Percentiles rank a stretch among this genome's conserved stretches.
phyloP scores from a whole-genome alignment of 139 green algal genomes.

The Raphidocelis subcapitata region DNA sequence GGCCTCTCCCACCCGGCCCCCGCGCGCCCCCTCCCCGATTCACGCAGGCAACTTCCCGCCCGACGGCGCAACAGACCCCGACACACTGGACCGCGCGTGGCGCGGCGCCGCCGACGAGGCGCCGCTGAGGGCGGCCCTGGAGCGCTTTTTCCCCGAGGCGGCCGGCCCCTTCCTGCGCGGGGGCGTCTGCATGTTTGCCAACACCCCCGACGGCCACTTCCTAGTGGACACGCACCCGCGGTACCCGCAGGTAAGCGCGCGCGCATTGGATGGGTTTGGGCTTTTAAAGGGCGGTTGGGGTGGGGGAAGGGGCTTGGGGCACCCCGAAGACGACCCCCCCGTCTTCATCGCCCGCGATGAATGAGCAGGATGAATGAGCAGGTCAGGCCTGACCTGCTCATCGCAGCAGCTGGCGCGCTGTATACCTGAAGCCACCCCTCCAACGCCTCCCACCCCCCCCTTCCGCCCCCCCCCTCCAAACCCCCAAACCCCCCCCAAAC shows the following conservation, averaged over 20 bases:
- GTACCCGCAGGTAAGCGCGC: slow-evolving; percentile 68
- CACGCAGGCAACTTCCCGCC: neutral
- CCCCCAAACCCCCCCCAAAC: neutral
- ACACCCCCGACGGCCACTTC: slow-evolving; percentile 78
- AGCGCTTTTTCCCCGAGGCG: slow-evolving; percentile 49
- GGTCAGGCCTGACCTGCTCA: too few species aligned
- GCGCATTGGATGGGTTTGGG: neutral
- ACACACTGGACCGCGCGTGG: slow-evolving; percentile 30
- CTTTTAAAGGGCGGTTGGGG: neutral
- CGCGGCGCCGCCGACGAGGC: slow-evolving; percentile 46
- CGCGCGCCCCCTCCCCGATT: neutral
- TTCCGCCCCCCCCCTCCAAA: too few species aligned
- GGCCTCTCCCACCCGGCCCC: neutral
- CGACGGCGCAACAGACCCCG: too few species aligned
- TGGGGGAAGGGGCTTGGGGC: neutral
- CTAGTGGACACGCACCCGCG: slow-evolving; percentile 73
- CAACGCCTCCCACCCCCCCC: too few species aligned
- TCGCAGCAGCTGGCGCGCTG: too few species aligned
- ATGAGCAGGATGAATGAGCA: too few species aligned
- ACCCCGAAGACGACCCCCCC: too few species aligned
- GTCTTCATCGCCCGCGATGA: neutral
- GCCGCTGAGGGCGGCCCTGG: slow-evolving; percentile 32
- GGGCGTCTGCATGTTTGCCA: slow-evolving; percentile 77
- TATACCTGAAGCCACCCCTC: too few species aligned
- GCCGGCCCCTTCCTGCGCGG: slow-evolving; percentile 38